Evolutionary conservation across 2,329 filamentous ascomycete species (phyloP).

Genomic region (Colletotrichum graminicola): DNA sequence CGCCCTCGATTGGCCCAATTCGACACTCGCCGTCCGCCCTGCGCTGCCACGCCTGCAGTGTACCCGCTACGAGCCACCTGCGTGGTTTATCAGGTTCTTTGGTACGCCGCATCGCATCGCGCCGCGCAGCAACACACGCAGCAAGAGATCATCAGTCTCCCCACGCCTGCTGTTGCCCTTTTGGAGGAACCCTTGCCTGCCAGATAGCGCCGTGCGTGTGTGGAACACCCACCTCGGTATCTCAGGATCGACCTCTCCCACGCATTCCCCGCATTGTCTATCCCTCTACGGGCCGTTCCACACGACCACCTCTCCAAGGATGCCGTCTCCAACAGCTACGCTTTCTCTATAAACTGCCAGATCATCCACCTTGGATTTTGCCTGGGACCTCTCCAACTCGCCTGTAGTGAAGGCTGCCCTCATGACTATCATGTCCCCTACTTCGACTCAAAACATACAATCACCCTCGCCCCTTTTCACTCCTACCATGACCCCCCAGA

Average conservation of each 20-base stretch:
- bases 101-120: conserved; percentile 34
- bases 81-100: conserved; percentile 27
- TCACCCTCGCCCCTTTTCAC: conserved; percentile 49
- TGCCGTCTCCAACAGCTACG: conserved; percentile 42
- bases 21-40: conserved; percentile 36
- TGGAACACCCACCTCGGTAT: conserved; percentile 37
- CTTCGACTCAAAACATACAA: conserved; percentile 48
- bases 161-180: conserved; percentile 34
- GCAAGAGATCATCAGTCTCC: conserved; percentile 36
- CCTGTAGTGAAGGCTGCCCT: conserved; percentile 32
- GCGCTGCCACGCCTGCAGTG: conserved; percentile 37
- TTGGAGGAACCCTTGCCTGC: conserved; percentile 31
- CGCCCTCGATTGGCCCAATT: conserved; percentile 39
- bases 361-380: conserved; percentile 38
- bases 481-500: conserved; percentile 58
- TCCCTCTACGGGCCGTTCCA: conserved; percentile 43
- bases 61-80: conserved; percentile 34
- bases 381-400: conserved; percentile 31
- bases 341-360: conserved; percentile 41
- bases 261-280: conserved; percentile 39
- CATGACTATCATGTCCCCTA: conserved; percentile 48
- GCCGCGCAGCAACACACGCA: conserved; percentile 31
- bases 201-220: conserved; percentile 40
- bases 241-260: conserved; percentile 38
- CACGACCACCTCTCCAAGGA: conserved; percentile 43